phyloP scores from a whole-genome alignment of 179 eudicot genomes.

The Dionaea muscipula region DNA sequence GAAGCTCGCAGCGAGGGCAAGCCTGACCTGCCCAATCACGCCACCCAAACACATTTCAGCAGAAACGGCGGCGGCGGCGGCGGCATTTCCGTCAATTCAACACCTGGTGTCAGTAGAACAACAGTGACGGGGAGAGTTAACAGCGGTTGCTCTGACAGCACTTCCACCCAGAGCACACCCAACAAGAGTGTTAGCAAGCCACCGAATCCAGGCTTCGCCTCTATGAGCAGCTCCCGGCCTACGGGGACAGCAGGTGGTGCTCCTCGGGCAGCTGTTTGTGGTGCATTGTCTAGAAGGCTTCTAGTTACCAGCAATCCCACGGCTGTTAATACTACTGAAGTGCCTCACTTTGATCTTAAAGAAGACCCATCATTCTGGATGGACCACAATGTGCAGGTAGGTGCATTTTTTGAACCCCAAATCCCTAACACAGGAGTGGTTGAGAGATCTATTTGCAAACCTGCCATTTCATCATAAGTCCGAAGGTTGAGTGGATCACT shows the following conservation, averaged over 20 bases:
- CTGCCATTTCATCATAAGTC: background rate
- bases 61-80: slow-evolving; percentile 20
- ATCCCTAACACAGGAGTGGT: no score
- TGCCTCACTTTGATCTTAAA: slow-evolving; percentile 81
- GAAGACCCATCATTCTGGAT: slow-evolving; percentile 97
- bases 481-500: background rate
- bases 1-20: slow-evolving; percentile 36
- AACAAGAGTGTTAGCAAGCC: slow-evolving; percentile 86
- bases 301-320: slow-evolving; percentile 27
- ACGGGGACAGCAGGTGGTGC: slow-evolving; percentile 27
- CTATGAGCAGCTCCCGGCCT: slow-evolving; percentile 40
- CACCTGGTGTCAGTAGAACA: slow-evolving; percentile 43
- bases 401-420: no score
- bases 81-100: slow-evolving; percentile 20
- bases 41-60: slow-evolving; percentile 13
- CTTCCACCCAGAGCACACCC: slow-evolving; percentile 58
- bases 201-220: slow-evolving; percentile 44
- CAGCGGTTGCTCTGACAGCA: slow-evolving; percentile 31
- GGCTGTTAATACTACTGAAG: slow-evolving; percentile 54
- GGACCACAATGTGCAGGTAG: slow-evolving; percentile 93
- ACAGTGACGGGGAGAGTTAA: slow-evolving; percentile 22
- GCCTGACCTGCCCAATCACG: slow-evolving; percentile 14
- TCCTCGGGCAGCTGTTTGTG: slow-evolving; percentile 29
- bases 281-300: slow-evolving; percentile 46
- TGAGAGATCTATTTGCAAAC: no score